phyloP scores from a whole-genome alignment of 257 asterid genomes.

The Lavandula angustifolia region DNA sequence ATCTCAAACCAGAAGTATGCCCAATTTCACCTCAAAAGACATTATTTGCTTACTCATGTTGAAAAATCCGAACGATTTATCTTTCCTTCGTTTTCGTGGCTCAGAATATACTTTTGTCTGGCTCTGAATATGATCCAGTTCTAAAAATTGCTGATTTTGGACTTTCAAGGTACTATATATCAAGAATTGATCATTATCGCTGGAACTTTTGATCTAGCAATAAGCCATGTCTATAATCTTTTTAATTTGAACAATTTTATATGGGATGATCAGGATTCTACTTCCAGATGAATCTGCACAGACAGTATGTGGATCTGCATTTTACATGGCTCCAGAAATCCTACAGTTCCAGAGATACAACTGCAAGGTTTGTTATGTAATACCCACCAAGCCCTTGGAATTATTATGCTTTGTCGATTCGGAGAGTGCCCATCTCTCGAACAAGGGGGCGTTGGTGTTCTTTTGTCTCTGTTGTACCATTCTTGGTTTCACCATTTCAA shows the following conservation, averaged over 20 bases:
- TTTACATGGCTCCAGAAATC: conserved; percentile 66
- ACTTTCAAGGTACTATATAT: conserved; percentile 47
- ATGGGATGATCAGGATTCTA: conserved; percentile 39
- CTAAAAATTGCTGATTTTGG: conserved; percentile 67
- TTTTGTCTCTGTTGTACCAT: too few species aligned
- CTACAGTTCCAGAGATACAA: conserved; percentile 53
- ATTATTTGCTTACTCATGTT: not conserved
- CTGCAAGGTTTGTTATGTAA: conserved; percentile 40
- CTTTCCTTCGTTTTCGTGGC: not conserved
- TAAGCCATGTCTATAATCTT: not conserved
- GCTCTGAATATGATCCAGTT: conserved; percentile 39
- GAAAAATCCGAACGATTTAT: not conserved
- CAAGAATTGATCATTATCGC: not conserved
- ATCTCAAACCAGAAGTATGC: conserved; percentile 60
- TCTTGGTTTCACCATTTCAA: too few species aligned
- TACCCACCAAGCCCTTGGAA: too few species aligned
- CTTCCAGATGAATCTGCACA: conserved; percentile 42
- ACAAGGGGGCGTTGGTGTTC: too few species aligned
- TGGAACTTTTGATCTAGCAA: not conserved
- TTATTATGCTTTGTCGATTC: too few species aligned
- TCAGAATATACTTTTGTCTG: conserved; percentile 54
- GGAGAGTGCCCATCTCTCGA: too few species aligned
- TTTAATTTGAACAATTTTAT: conserved; percentile 11
- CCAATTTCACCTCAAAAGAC: not conserved
- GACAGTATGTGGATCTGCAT: conserved; percentile 55